Base-by-base conservation (phyloP, 2,329 filamentous ascomycete species). In the Arthrobotrys sphaeroides region DNA sequence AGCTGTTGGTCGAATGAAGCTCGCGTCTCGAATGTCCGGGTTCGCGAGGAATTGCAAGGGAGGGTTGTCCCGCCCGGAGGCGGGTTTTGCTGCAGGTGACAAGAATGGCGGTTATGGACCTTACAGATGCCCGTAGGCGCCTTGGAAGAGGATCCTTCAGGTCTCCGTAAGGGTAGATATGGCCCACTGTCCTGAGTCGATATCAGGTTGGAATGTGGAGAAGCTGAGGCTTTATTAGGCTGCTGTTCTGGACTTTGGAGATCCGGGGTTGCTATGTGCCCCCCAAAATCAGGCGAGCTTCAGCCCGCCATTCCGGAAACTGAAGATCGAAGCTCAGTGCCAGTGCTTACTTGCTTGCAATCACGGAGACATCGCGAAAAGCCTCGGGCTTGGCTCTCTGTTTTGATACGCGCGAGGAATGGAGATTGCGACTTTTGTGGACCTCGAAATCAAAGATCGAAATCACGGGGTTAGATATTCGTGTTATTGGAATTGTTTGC, bases 71-170 rank as follows among this genome's bases (percentile, higher is more conserved):
- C 66, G 66, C 26, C 55, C 43, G 66, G 43, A 62, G 28, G 45
- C 66, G 55, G 66, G 43, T 45, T 53, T 55, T 61, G 40, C 57
- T 55, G 66, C 66, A 70, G 33, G 43, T 69, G 53, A 69, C 65
- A 70, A 70, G 31, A 42, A 40, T 64, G 22, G 42, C 47, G 43
- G 40, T 40, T 62, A 55, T 43, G 31, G 36, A 43, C 40, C 38
- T 59, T 40, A 42, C 51, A 24, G 28, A 22, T 55, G 31, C 31
- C 51, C 24, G 26, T 53, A 55, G 38, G 51, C 51, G 51, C 51
- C 31, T 55, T 24, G 51, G 31, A 55, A 38, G 38, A 38, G 36
- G 53, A 24, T 24, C 20, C 22, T 53, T 33, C 28, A 51, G 53
- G 13, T 20, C 26, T 16, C 20, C 20, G 42, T 59, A 36, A 53